phyloP scores from a whole-genome alignment of 2,329 filamentous ascomycete genomes.

The Hypoxylon sp. region DNA sequence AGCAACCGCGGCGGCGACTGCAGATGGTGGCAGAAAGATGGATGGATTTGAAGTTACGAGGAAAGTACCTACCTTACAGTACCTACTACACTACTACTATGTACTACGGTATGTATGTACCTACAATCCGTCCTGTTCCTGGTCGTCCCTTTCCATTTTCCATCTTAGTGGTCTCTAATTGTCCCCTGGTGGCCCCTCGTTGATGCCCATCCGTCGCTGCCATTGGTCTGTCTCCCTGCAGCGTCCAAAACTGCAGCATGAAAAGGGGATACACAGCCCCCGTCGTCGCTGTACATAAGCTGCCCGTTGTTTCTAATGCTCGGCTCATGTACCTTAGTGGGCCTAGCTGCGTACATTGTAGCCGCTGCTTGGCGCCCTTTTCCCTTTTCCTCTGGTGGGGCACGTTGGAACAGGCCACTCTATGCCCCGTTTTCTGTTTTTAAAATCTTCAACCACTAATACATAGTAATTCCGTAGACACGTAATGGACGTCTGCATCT shows the following conservation, averaged over 20 bases:
- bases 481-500: no score
- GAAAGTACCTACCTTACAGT: no score
- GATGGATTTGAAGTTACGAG: no score
- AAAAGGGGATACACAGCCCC: constrained; percentile 34
- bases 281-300: constrained; percentile 21
- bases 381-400: not conserved
- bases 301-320: constrained; percentile 27
- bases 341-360: constrained; percentile 27
- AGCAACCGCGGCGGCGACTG: no score
- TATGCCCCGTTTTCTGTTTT: no score
- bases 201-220: not conserved
- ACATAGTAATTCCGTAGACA: no score
- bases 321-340: constrained; percentile 25
- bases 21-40: no score
- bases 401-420: no score
- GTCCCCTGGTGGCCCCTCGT: not conserved
- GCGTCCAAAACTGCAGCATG: constrained; percentile 23
- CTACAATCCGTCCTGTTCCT: not conserved
- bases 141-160: not conserved
- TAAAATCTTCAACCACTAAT: no score
- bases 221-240: constrained; percentile 1
- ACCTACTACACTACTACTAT: no score
- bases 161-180: not conserved
- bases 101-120: not conserved
- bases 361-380: constrained; percentile 24